Evolutionary conservation across 2,329 filamentous ascomycete genomes (phyloP).

Genomic region (Didymella exigua): DNA sequence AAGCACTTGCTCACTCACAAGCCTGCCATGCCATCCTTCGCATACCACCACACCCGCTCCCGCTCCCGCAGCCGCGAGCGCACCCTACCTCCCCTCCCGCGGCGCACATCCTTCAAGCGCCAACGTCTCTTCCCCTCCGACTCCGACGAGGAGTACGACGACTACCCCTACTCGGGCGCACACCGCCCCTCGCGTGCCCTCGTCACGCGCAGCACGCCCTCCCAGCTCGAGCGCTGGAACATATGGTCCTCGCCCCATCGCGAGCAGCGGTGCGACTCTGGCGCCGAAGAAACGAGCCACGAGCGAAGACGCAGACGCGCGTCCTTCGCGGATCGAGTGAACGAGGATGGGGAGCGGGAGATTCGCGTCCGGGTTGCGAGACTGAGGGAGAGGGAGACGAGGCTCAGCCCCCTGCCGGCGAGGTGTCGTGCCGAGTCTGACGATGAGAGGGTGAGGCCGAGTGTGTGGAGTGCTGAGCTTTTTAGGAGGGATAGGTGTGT

Average conservation of each 20-base stretch:
- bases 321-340: conserved; percentile 17
- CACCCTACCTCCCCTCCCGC: conserved; percentile 27
- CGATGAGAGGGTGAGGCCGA: conserved; percentile 6
- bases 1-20: not conserved
- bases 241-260: conserved; percentile 28
- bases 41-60: conserved; percentile 28
- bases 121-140: conserved; percentile 30
- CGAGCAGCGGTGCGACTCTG: not conserved
- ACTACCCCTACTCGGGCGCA: conserved; percentile 34
- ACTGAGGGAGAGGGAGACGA: not conserved
- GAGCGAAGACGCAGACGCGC: conserved; percentile 3
- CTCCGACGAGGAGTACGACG: conserved; percentile 40
- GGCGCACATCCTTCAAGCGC: conserved; percentile 34
- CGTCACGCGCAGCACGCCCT: conserved; percentile 32
- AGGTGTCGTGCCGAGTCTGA: not conserved
- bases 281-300: conserved; percentile 10
- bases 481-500: conserved; percentile 36
- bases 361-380: conserved; percentile 32
- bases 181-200: conserved; percentile 33
- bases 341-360: conserved; percentile 26
- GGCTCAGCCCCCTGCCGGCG: conserved; percentile 11
- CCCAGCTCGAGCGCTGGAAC: conserved; percentile 37
- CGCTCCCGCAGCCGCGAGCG: conserved; percentile 30
- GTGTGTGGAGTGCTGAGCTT: conserved; percentile 28
- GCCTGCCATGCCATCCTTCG: conserved; percentile 34